Evolutionary conservation across 1,284 basidiomycete species (phyloP), one percentile per base, ranked within the genome.

Genomic region (Malassezia yamatoensis): DNA sequence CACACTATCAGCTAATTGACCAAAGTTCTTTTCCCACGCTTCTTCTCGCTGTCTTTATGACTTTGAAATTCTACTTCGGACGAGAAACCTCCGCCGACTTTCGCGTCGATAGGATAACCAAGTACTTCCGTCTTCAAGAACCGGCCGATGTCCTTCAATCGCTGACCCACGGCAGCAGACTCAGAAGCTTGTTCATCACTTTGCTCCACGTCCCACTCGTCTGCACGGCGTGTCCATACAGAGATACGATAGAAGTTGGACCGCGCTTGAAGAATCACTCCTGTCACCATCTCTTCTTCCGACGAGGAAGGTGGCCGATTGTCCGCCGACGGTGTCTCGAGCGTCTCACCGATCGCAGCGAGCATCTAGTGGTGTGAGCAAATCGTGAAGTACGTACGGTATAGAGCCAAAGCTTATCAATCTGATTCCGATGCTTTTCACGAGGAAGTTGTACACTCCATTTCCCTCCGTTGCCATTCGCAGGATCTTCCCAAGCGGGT

Each of bases 401-500:
- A 79, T 91, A 91, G 47, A 98, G 82, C 93, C 94, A 99, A 83
- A 91, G 88, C 74, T 85, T 86, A 77, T 99, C 93, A 52, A 99
- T 86, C 45, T 83, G 78, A 34, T 66, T 74, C 53, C 86, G 81
- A 72, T 87, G 90, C 80, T 96, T 96, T 67, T 96, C 93, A 74
- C 88, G 86, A 29, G 94, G 93, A 33, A 99, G 79, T 77, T 99
- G 94, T 63, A 98, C 90, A 71, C 86, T 87, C 93, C 93, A 99
- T 79, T 96, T 98, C 58, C 93, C 93, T 48, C 93, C 93, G 65
- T 87, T 82, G 76, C 90, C 89, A 79, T 98, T 98, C 40, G 89
- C 88, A 2, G 87, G 86, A 75, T 90, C 88, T 74, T 90, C 88
- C 88, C 88, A 90, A 8, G 90, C 85, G 1, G 88, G 88, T 54